Conservation (phyloP, 306 rosid genomes). For the Luffa aegyptiaca region DNA sequence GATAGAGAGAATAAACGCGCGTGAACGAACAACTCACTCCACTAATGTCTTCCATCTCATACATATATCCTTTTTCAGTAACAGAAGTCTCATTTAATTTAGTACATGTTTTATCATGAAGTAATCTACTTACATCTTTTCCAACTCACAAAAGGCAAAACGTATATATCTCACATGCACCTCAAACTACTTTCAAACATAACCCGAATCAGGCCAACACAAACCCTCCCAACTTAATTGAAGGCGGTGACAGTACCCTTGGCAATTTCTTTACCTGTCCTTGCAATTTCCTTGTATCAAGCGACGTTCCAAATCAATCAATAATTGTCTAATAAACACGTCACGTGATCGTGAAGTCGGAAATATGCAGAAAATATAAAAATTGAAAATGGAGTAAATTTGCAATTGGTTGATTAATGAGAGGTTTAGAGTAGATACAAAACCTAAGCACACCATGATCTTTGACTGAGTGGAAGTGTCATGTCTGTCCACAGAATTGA, state of each 20-base stretch:
- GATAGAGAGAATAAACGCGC: neutral
- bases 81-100: neutral
- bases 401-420: neutral
- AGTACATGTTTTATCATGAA: neutral
- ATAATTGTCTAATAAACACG: no score
- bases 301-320: no score
- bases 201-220: no score
- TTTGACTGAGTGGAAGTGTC: slow-evolving; percentile 5
- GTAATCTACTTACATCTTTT: neutral
- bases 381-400: neutral
- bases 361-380: neutral
- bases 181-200: neutral
- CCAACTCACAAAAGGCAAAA: neutral
- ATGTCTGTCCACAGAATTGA: neutral
- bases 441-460: neutral
- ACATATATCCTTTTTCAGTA: neutral
- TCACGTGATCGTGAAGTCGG: neutral
- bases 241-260: no score
- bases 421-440: neutral
- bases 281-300: neutral
- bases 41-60: neutral
- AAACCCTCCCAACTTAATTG: no score
- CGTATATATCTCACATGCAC: neutral
- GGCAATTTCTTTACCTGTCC: no score
- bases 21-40: neutral